Evolutionary conservation across 495 filamentous ascomycete genomes (phyloP).

Genomic region (Penicillium subrubescens): DNA sequence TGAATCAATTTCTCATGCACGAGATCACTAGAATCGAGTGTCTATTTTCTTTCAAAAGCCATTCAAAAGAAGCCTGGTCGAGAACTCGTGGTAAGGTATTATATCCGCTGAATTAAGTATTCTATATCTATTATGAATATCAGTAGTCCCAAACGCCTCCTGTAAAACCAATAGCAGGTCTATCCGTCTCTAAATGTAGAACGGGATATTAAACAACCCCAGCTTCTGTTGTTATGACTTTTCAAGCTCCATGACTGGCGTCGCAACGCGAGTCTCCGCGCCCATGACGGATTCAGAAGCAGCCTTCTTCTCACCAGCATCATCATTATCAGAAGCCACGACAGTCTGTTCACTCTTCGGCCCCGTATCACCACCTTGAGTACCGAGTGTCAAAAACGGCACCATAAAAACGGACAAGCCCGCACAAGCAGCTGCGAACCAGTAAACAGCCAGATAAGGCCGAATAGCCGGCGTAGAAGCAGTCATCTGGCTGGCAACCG

Average conservation of each 20-base stretch:
- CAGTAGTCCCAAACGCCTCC: no score
- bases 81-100: no score
- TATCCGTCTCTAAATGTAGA: no score
- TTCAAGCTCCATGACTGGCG: slow-evolving; percentile 1
- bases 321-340: not conserved
- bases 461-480: slow-evolving; percentile 21
- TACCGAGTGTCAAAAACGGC: slow-evolving; percentile 36
- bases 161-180: no score
- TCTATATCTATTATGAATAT: no score
- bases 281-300: not conserved
- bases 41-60: no score
- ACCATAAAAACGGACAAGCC: slow-evolving; percentile 32
- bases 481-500: slow-evolving; percentile 23
- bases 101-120: no score
- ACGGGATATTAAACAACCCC: no score
- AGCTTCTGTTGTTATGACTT: not conserved
- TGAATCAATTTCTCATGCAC: no score
- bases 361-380: slow-evolving; percentile 26
- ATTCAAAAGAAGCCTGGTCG: no score
- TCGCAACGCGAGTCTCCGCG: not conserved
- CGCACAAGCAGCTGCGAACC: slow-evolving; percentile 34
- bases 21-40: no score
- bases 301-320: not conserved
- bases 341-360: not conserved
- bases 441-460: slow-evolving; percentile 34